These are phyloP conservation scores for Aspergillus ochraceus DNA, from an alignment of 2,329 filamentous ascomycete species.

Conservation along the genomic window DNA sequence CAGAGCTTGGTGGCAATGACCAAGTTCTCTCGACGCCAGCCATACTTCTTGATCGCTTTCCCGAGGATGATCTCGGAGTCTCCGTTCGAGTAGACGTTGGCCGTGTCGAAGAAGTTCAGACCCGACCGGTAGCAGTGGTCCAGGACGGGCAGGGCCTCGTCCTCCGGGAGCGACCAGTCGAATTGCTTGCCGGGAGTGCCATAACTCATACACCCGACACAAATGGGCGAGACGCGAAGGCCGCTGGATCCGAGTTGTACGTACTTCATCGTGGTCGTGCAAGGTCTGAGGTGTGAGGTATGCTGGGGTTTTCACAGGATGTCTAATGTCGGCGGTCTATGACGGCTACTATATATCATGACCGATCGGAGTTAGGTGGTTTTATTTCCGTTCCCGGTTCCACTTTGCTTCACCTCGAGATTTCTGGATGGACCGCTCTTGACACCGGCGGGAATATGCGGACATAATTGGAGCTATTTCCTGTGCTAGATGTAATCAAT, in stretches of 20 bases:
- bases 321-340: not conserved
- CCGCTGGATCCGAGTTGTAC: constrained; percentile 26
- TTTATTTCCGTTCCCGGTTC: not conserved
- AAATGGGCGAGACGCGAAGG: constrained; percentile 25
- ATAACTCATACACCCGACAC: constrained; percentile 29
- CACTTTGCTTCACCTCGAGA: not conserved
- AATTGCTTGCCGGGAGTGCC: constrained; percentile 20
- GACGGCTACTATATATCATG: not conserved
- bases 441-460: too few relatives aligned
- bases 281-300: not conserved
- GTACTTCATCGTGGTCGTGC: constrained; percentile 20
- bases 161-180: constrained; percentile 25
- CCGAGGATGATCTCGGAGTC: constrained; percentile 54
- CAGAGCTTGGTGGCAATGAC: constrained; percentile 60
- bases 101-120: constrained; percentile 34
- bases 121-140: constrained; percentile 29
- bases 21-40: constrained; percentile 57
- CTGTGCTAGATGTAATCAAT: not conserved
- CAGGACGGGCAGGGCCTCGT: constrained; percentile 28
- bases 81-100: constrained; percentile 57
- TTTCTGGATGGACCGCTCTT: too few relatives aligned
- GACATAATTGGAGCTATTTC: not conserved
- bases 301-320: not conserved
- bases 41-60: constrained; percentile 61
- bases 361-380: not conserved